Percentiles rank a stretch among this genome's conserved stretches.
phyloP scores from a whole-genome alignment of 306 rosid genomes.

The Sophora flavescens region DNA sequence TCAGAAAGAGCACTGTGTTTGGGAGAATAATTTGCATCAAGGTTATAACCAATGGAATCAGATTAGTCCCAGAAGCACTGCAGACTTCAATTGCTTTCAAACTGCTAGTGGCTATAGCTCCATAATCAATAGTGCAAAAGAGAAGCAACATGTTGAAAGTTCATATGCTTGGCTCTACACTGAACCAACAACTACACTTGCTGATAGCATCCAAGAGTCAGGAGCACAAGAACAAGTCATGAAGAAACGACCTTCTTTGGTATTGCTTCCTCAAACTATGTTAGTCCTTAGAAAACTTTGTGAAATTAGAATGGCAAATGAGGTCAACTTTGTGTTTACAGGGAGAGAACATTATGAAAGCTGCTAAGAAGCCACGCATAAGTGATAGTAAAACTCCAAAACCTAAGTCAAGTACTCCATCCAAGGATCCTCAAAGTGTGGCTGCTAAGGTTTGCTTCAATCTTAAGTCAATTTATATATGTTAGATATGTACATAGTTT shows the following conservation, averaged over 20 bases:
- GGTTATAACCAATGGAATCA: slow-evolving; percentile 50
- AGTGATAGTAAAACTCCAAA: slow-evolving; percentile 55
- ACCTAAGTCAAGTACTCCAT: slow-evolving; percentile 53
- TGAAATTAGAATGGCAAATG: slow-evolving; percentile 14
- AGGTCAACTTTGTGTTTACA: slow-evolving; percentile 35
- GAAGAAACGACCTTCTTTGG: slow-evolving; percentile 66
- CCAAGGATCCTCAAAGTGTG: slow-evolving; percentile 90
- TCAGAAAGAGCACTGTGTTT: slow-evolving; percentile 47
- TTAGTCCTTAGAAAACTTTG: background rate
- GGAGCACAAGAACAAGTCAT: slow-evolving; percentile 44
- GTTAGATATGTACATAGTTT: slow-evolving; percentile 29
- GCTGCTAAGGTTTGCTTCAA: slow-evolving; percentile 84
- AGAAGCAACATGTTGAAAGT: slow-evolving; percentile 49
- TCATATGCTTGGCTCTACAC: slow-evolving; percentile 66
- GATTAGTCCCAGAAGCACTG: slow-evolving; percentile 41
- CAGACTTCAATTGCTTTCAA: slow-evolving; percentile 55
- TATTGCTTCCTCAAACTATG: slow-evolving; percentile 29
- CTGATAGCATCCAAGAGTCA: slow-evolving; percentile 51
- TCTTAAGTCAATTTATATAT: slow-evolving; percentile 37
- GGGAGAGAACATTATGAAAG: slow-evolving; percentile 64
- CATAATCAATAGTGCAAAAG: slow-evolving; percentile 44
- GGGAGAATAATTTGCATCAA: slow-evolving; percentile 46
- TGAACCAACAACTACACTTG: slow-evolving; percentile 40
- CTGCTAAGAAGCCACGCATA: slow-evolving; percentile 67
- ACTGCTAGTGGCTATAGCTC: slow-evolving; percentile 54